Conservation (phyloP, 208 protist genomes). For the Wallacemonas rigidus region DNA sequence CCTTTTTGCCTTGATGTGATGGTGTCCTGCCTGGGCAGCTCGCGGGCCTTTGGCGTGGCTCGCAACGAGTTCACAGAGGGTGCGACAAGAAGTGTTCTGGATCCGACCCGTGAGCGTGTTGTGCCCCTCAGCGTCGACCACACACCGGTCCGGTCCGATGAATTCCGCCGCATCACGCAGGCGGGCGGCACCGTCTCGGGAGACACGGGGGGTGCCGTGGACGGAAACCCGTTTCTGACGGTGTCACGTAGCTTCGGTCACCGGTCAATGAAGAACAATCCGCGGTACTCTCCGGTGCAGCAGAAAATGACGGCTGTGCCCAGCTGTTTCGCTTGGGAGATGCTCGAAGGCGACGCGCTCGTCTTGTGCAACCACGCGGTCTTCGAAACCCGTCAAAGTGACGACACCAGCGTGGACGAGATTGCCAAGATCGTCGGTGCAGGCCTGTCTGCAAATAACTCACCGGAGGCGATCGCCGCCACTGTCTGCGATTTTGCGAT, state of each 20-base stretch:
- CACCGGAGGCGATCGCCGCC: conserved; percentile 58
- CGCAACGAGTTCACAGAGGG: conserved; percentile 47
- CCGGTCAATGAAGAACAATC: conserved; percentile 80
- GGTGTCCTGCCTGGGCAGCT: conserved; percentile 65
- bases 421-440: conserved; percentile 64
- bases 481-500: conserved; percentile 80
- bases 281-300: conserved; percentile 47
- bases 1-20: conserved; percentile 66
- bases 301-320: conserved; percentile 82
- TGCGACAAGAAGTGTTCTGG: conserved; percentile 36
- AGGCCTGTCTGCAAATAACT: conserved; percentile 32
- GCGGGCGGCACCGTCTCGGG: conserved; percentile 64
- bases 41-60: conserved; percentile 77
- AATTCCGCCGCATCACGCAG: conserved; percentile 65
- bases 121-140: conserved; percentile 79
- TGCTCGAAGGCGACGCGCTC: conserved; percentile 74
- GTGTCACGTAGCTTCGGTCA: conserved; percentile 82
- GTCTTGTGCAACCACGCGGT: conserved; percentile 75
- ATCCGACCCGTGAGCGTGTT: conserved; percentile 53
- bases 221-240: conserved; percentile 75
- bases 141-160: conserved; percentile 45
- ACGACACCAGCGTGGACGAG: conserved; percentile 77
- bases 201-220: conserved; percentile 52
- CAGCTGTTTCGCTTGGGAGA: conserved; percentile 63
- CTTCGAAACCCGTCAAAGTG: conserved; percentile 63